phyloP scores from a whole-genome alignment of 1,284 basidiomycete species.

The Ganoderma resinaceum region DNA sequence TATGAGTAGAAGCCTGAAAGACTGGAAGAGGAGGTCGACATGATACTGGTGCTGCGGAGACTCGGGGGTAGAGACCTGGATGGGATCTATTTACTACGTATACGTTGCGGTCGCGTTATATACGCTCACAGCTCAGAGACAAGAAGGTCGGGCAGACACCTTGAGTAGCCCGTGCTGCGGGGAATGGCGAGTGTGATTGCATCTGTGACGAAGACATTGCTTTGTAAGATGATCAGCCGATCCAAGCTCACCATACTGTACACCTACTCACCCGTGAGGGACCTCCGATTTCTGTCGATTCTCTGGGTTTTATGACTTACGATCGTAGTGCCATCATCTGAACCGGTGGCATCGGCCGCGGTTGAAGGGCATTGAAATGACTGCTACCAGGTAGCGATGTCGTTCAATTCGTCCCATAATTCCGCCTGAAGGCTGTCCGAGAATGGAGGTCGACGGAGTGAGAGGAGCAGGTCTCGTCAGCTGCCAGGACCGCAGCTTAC shows the following conservation, averaged over 20 bases:
- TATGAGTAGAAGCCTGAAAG: slow-evolving; percentile 64
- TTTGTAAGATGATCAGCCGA: neutral
- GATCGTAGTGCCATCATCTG: too few relatives aligned
- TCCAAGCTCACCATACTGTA: neutral
- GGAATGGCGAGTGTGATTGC: too few relatives aligned
- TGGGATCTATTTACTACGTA: neutral
- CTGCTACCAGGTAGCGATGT: too few relatives aligned
- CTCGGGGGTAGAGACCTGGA: neutral
- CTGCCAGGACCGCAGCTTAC: neutral
- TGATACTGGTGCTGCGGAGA: neutral
- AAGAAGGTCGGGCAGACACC: neutral
- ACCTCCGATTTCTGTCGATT: neutral
- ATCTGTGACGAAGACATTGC: neutral
- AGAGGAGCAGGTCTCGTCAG: neutral
- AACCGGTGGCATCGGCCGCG: too few relatives aligned
- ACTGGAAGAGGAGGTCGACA: slow-evolving; percentile 18
- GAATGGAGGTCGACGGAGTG: too few relatives aligned
- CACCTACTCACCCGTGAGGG: neutral
- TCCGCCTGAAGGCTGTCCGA: too few relatives aligned
- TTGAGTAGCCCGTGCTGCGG: too few relatives aligned
- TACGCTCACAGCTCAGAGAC: neutral
- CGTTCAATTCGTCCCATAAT: too few relatives aligned
- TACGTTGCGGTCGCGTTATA: neutral
- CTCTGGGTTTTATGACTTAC: too few relatives aligned
- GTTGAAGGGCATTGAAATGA: too few relatives aligned